Evolutionary conservation across 108 stramenopile species (phyloP).

Genomic region (Fragilariopsis cylindrus): DNA sequence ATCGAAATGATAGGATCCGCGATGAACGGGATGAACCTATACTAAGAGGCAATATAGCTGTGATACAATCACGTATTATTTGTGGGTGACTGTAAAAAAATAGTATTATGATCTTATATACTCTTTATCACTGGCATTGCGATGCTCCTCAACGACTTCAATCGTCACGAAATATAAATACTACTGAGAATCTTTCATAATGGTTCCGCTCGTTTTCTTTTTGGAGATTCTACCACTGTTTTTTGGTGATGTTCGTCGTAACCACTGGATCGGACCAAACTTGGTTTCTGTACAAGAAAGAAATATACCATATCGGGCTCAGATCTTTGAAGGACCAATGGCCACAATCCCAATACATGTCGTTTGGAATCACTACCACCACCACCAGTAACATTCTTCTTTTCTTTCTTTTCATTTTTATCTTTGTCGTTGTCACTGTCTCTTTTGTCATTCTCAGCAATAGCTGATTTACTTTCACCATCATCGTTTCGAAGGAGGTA

Average conservation of each 20-base stretch:
- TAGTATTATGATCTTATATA: too few relatives aligned
- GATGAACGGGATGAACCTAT: too few relatives aligned
- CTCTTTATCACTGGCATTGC: too few relatives aligned
- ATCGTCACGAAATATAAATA: not conserved
- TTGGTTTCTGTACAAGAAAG: constrained; percentile 24
- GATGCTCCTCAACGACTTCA: too few relatives aligned
- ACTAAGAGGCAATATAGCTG: too few relatives aligned
- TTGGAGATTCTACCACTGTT: not conserved
- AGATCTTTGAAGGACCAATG: constrained; percentile 19
- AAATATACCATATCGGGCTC: constrained; percentile 23
- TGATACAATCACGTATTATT: too few relatives aligned
- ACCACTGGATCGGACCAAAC: not conserved
- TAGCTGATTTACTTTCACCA: not conserved
- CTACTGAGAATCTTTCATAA: not conserved
- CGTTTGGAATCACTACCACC: not conserved
- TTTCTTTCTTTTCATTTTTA: not conserved
- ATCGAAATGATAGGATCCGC: too few relatives aligned
- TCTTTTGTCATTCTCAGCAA: not conserved
- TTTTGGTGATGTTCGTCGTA: not conserved
- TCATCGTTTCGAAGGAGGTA: constrained; percentile 28
- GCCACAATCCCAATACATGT: constrained; percentile 22
- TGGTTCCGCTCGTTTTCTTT: not conserved
- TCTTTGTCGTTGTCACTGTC: constrained; percentile 10
- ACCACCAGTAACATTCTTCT: not conserved
- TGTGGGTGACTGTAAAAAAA: too few relatives aligned